phyloP scores from a whole-genome alignment of 106 monocot species.

The Phalaenopsis aphrodite region DNA sequence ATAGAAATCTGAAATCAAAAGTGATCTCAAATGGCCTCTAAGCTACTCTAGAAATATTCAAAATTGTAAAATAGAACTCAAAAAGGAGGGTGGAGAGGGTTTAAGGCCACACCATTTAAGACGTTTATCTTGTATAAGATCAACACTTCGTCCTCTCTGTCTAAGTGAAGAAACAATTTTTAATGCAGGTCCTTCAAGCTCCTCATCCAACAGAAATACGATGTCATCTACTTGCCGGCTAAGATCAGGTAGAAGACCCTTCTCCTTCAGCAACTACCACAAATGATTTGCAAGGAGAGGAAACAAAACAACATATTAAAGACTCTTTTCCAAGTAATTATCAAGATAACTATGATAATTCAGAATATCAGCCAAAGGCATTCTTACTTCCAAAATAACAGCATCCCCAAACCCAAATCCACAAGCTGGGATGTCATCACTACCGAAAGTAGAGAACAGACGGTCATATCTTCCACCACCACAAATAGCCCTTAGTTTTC shows the following conservation, averaged over 20 bases:
- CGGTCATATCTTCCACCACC: slow-evolving; percentile 95
- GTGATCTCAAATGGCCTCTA: no score
- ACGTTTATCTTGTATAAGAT: slow-evolving; percentile 89
- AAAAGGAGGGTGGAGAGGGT: background rate
- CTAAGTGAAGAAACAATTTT: slow-evolving; percentile 70
- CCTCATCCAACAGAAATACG: slow-evolving; percentile 74
- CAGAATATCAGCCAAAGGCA: background rate
- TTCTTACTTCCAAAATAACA: slow-evolving; percentile 89
- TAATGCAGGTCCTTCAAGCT: slow-evolving; percentile 80
- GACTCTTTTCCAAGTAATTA: no score
- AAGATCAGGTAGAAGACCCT: slow-evolving; percentile 70
- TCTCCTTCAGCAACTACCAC: slow-evolving; percentile 84
- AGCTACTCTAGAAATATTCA: background rate
- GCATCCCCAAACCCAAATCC: slow-evolving; percentile 99
- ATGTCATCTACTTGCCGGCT: slow-evolving; percentile 80
- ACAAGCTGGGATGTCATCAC: slow-evolving; percentile 82
- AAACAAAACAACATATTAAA: background rate
- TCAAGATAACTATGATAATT: no score
- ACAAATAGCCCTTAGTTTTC: slow-evolving; percentile 91
- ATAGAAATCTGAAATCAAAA: no score
- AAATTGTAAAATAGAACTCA: background rate
- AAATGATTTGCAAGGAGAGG: background rate
- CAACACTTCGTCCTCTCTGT: slow-evolving; percentile 69
- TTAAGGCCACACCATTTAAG: slow-evolving; percentile 67
- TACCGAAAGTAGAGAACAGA: slow-evolving; percentile 85